phyloP scores from a whole-genome alignment of 176 grass and related monocot genomes.

The Triticum timopheevii region DNA sequence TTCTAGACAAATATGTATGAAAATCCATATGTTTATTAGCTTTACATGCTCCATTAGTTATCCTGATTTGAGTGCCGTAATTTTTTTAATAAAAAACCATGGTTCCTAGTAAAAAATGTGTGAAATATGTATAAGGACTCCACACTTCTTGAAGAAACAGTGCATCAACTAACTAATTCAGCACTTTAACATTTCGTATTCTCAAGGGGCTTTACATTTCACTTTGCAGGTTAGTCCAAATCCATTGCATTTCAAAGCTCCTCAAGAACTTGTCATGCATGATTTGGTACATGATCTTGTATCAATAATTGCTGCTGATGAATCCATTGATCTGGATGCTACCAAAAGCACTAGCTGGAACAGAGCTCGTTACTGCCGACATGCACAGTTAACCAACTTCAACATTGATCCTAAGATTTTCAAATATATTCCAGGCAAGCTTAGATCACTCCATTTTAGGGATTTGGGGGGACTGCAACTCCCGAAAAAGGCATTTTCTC shows the following conservation, averaged over 20 bases:
- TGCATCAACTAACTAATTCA: too few relatives aligned
- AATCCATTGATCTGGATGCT: conserved; percentile 2
- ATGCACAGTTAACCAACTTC: conserved; percentile 25
- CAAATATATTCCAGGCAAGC: conserved; percentile 5
- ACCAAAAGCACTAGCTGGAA: neutral
- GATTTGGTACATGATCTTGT: conserved; percentile 56
- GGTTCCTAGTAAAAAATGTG: too few relatives aligned
- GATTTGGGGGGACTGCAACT: neutral
- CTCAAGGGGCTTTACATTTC: neutral
- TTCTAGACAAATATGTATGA: too few relatives aligned
- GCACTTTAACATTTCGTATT: too few relatives aligned
- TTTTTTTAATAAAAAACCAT: too few relatives aligned
- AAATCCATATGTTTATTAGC: too few relatives aligned
- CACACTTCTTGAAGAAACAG: too few relatives aligned
- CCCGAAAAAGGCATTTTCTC: too few relatives aligned
- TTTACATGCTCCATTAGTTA: too few relatives aligned
- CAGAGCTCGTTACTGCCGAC: conserved; percentile 2
- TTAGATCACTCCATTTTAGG: conserved; percentile 40
- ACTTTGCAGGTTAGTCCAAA: neutral
- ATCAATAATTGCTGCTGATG: conserved; percentile 25
- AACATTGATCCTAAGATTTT: neutral
- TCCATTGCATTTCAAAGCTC: neutral
- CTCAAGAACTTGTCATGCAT: conserved; percentile 6
- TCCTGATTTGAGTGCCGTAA: too few relatives aligned
- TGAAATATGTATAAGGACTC: too few relatives aligned